A percentile compares a stretch with the other conserved stretches of the same genome.
Evolutionary conservation across 768 basidiomycete species (phyloP).

Genomic region (Leccinum truebloodii): DNA sequence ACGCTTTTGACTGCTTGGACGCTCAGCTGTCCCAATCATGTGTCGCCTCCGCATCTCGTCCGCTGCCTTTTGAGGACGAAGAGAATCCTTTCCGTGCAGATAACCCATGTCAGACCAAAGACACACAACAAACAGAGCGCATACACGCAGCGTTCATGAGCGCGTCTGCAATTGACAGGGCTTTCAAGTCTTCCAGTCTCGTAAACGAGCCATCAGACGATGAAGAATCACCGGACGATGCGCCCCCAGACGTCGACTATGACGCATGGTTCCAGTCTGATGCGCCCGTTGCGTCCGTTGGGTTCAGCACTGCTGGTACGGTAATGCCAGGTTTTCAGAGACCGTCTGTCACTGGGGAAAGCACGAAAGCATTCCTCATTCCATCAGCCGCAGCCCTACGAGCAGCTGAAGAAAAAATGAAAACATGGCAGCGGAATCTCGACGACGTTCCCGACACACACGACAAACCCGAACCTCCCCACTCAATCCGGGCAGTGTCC

Average conservation of each 20-base stretch:
- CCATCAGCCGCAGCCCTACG: slow-evolving; percentile 58
- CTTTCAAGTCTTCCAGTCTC: not conserved
- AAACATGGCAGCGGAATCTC: slow-evolving; percentile 49
- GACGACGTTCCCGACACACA: slow-evolving; percentile 24
- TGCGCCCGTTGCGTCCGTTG: slow-evolving; percentile 27
- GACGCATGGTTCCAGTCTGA: slow-evolving; percentile 52
- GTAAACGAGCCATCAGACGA: slow-evolving; percentile 7
- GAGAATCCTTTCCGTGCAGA: slow-evolving; percentile 24
- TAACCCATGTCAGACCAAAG: not conserved
- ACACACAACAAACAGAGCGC: not conserved
- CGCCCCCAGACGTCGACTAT: slow-evolving; percentile 42
- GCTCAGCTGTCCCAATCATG: slow-evolving; percentile 42
- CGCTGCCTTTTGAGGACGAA: slow-evolving; percentile 9
- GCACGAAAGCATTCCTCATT: slow-evolving; percentile 37
- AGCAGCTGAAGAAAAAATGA: slow-evolving; percentile 54
- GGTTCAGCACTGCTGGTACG: slow-evolving; percentile 41
- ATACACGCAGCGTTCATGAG: slow-evolving; percentile 22
- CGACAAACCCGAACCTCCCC: slow-evolving; percentile 6
- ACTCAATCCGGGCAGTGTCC: slow-evolving; percentile 7
- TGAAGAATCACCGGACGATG: slow-evolving; percentile 40
- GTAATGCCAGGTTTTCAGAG: slow-evolving; percentile 22
- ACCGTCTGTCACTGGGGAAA: slow-evolving; percentile 5
- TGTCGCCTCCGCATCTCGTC: not conserved
- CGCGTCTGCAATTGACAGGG: slow-evolving; percentile 14
- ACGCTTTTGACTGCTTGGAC: slow-evolving; percentile 55